Conservation (phyloP, 2,329 filamentous ascomycete genomes). For the Fusarium floridanum region DNA sequence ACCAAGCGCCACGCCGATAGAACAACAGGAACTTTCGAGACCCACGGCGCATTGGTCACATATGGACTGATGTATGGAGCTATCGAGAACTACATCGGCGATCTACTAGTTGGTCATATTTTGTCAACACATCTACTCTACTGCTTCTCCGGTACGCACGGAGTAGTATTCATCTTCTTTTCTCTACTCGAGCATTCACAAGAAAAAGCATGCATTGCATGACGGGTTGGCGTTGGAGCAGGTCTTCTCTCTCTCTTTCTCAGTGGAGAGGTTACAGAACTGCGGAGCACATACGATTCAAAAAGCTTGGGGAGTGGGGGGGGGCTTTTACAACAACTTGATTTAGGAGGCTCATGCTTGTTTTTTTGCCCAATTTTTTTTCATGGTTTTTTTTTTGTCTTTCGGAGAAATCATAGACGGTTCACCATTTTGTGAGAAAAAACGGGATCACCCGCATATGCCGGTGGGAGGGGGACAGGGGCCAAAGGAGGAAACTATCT, state of each 20-base stretch:
- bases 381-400: conserved; percentile 1
- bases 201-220: conserved; percentile 37
- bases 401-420: conserved; percentile 34
- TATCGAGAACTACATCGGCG: conserved; percentile 21
- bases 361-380: conserved; percentile 1
- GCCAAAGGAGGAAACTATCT: conserved; percentile 1
- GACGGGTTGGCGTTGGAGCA: conserved; percentile 37
- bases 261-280: conserved; percentile 12
- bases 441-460: conserved; percentile 8
- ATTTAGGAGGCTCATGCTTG: not conserved
- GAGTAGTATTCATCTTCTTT: conserved; percentile 14
- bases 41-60: conserved; percentile 8
- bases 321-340: not conserved
- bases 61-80: conserved; percentile 10
- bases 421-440: conserved; percentile 22
- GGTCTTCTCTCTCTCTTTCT: conserved; percentile 8
- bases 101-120: conserved; percentile 6
- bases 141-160: conserved; percentile 6
- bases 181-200: conserved; percentile 23
- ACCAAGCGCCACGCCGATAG: conserved; percentile 38
- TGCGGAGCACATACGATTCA: conserved; percentile 2
- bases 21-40: not conserved
- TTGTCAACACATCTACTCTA: conserved; percentile 9
- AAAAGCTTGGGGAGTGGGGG: not conserved
- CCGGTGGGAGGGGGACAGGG: conserved; percentile 3